These are phyloP conservation scores for Quercus cerris DNA, from an alignment of 306 rosid genomes.

Conservation along the genomic window DNA sequence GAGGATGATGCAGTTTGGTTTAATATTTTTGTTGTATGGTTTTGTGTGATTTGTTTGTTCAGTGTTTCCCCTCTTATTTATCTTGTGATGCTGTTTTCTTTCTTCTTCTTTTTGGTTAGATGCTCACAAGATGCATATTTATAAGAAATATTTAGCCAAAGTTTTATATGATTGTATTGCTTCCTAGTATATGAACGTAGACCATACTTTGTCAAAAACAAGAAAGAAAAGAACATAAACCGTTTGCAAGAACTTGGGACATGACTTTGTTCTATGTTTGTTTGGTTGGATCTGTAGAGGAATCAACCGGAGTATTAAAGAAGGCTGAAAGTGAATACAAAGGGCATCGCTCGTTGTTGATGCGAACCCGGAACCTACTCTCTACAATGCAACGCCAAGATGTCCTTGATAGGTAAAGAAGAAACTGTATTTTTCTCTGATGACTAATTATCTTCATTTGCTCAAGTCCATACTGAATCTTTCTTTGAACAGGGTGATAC, in stretches of 20 bases:
- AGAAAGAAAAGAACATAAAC: neutral
- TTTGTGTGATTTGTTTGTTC: neutral
- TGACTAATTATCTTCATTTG: neutral
- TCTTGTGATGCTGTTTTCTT: neutral
- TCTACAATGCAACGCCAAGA: constrained; percentile 97
- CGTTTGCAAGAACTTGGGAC: neutral
- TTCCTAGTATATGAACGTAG: neutral
- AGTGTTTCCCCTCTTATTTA: neutral
- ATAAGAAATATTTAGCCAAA: neutral
- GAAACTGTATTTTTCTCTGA: neutral
- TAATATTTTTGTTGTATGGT: neutral
- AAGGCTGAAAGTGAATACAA: constrained; percentile 91
- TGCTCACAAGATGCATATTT: neutral
- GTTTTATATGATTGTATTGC: neutral
- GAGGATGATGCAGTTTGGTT: neutral
- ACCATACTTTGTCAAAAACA: neutral
- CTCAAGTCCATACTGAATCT: constrained; percentile 11
- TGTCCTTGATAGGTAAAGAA: constrained; percentile 70
- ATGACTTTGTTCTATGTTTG: neutral
- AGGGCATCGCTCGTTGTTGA: constrained; percentile 81
- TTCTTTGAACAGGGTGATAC: constrained; percentile 57
- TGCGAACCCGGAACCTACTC: constrained; percentile 76
- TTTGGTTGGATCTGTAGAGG: constrained; percentile 53
- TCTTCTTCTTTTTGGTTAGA: neutral
- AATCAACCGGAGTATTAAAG: constrained; percentile 72